Evolutionary conservation across 106 monocot genomes (phyloP).

Genomic region (Allium cepa): DNA sequence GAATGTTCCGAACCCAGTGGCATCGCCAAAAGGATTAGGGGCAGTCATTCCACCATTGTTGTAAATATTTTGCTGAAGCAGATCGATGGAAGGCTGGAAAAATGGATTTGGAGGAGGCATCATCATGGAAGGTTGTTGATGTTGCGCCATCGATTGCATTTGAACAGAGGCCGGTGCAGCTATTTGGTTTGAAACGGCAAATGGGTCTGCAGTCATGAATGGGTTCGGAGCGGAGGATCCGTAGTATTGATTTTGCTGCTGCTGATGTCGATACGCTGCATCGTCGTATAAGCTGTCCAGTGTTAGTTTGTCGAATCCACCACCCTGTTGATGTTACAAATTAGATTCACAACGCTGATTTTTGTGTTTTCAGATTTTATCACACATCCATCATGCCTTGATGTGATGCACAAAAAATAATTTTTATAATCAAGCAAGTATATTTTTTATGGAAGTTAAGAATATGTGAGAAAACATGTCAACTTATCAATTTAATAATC

Average conservation of each 20-base stretch:
- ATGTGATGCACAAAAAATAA: too few species aligned
- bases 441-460: too few species aligned
- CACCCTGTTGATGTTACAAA: slow-evolving; percentile 25
- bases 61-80: slow-evolving; percentile 16
- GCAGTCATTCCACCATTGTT: slow-evolving; percentile 11
- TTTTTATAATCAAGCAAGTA: too few species aligned
- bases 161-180: slow-evolving; percentile 52
- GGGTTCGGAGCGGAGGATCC: slow-evolving; percentile 45
- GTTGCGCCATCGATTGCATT: slow-evolving; percentile 65
- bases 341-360: too few species aligned
- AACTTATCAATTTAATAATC: too few species aligned
- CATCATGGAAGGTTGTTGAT: slow-evolving; percentile 30
- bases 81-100: slow-evolving; percentile 9
- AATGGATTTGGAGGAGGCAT: slow-evolving; percentile 56
- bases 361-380: too few species aligned
- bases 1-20: slow-evolving; percentile 41
- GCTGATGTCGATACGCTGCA: slow-evolving; percentile 47
- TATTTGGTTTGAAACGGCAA: slow-evolving; percentile 48
- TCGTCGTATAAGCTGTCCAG: slow-evolving; percentile 77
- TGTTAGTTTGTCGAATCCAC: slow-evolving; percentile 68
- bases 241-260: slow-evolving; percentile 32
- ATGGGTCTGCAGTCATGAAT: slow-evolving; percentile 53
- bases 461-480: too few species aligned
- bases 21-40: slow-evolving; percentile 50
- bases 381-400: too few species aligned